A percentile compares a stretch with the other conserved stretches of the same genome.
Evolutionary conservation across 169 alveolate species (phyloP).

Genomic region (Cryptosporidium ubiquitum): DNA sequence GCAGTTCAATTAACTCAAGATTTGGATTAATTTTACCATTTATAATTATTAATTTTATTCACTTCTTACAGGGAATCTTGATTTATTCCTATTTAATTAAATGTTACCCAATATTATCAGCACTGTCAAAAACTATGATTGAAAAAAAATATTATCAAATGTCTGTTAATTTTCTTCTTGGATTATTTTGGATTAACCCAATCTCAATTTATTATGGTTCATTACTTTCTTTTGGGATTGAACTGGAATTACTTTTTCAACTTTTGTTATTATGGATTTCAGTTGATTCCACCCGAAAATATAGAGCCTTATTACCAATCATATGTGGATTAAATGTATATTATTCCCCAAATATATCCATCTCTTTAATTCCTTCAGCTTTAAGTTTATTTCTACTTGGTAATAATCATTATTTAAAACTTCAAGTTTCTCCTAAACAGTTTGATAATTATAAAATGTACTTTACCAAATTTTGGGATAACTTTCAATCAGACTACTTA

Average conservation of each 20-base stretch:
- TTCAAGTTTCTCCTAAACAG: background rate
- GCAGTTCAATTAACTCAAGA: background rate
- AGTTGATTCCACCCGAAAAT: background rate
- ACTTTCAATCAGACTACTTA: background rate
- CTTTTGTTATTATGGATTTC: slow-evolving; percentile 29
- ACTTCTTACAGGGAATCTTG: slow-evolving; percentile 22
- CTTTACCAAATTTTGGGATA: background rate
- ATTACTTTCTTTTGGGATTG: slow-evolving; percentile 22
- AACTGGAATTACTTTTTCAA: slow-evolving; percentile 3
- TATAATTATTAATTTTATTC: background rate
- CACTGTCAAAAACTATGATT: background rate
- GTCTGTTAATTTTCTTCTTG: background rate
- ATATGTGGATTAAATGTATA: slow-evolving; percentile 6
- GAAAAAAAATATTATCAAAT: background rate
- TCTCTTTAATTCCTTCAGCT: background rate
- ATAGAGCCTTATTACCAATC: slow-evolving; percentile 1
- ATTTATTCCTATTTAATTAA: slow-evolving; percentile 6
- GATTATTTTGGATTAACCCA: slow-evolving; percentile 45
- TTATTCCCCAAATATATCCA: slow-evolving; percentile 3
- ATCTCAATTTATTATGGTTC: slow-evolving; percentile 13
- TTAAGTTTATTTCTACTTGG: background rate
- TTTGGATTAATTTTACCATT: slow-evolving; percentile 1
- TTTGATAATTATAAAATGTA: background rate
- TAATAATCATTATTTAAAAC: background rate
- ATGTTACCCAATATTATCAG: background rate